Evolutionary conservation across 306 rosid species (phyloP).

Genomic region (Quillaja saponaria): DNA sequence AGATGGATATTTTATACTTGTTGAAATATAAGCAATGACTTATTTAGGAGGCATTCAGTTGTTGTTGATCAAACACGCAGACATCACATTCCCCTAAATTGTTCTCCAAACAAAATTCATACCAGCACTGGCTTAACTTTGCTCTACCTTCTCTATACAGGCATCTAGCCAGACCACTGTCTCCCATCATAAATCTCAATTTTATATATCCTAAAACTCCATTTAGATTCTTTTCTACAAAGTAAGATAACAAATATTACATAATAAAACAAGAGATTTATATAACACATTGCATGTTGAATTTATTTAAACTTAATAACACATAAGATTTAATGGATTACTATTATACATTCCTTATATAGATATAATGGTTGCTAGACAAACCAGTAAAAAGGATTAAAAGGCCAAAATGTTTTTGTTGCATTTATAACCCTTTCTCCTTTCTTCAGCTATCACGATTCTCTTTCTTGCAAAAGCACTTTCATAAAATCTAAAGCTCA

Average conservation of each 20-base stretch:
- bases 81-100: slow-evolving; percentile 95
- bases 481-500: slow-evolving; percentile 84
- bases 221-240: slow-evolving; percentile 84
- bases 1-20: no score
- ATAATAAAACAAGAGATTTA: slow-evolving; percentile 25
- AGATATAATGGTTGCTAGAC: slow-evolving; percentile 92
- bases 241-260: slow-evolving; percentile 95
- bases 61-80: slow-evolving; percentile 94
- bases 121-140: slow-evolving; percentile 97
- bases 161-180: slow-evolving; percentile 94
- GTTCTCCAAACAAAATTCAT: slow-evolving; percentile 78
- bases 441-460: slow-evolving; percentile 92
- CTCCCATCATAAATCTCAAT: slow-evolving; percentile 74
- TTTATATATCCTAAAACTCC: slow-evolving; percentile 93
- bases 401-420: slow-evolving; percentile 83
- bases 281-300: slow-evolving; percentile 7
- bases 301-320: slow-evolving; percentile 14
- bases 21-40: no score
- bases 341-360: slow-evolving; percentile 97
- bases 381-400: slow-evolving; percentile 88
- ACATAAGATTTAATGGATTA: slow-evolving; percentile 37
- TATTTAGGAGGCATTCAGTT: no score
- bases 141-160: slow-evolving; percentile 87
- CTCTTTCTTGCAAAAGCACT: slow-evolving; percentile 98
- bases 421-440: slow-evolving; percentile 76